These are phyloP conservation scores for Chimonanthus salicifolius DNA, from an alignment of 164 flowering plant species.

Conservation along the genomic window DNA sequence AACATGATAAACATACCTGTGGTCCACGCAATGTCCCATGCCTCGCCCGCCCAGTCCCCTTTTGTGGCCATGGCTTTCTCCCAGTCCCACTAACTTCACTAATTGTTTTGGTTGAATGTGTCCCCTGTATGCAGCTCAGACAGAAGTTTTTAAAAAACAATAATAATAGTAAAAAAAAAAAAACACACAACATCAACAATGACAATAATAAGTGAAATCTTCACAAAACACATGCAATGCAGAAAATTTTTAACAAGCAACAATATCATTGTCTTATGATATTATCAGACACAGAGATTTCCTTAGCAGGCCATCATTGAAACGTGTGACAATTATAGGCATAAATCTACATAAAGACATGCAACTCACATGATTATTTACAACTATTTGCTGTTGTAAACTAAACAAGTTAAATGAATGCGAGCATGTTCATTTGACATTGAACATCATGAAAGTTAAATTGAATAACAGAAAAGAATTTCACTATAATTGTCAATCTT, in stretches of 20 bases:
- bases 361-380: too few relatives aligned
- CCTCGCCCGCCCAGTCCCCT: constrained; percentile 88
- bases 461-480: too few relatives aligned
- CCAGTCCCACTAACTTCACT: constrained; percentile 98
- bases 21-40: constrained; percentile 92
- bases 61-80: constrained; percentile 81
- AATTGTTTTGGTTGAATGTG: constrained; percentile 93
- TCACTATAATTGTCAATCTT: too few relatives aligned
- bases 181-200: background rate
- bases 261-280: background rate
- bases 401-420: too few relatives aligned
- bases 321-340: too few relatives aligned
- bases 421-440: too few relatives aligned
- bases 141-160: background rate
- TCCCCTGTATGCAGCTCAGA: constrained; percentile 45
- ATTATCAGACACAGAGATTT: too few relatives aligned
- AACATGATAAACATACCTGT: constrained; percentile 46
- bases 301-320: too few relatives aligned
- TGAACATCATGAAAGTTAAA: too few relatives aligned
- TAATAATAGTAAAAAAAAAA: too few relatives aligned
- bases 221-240: background rate
- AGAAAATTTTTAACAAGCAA: background rate
- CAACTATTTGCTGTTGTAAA: too few relatives aligned
- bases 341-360: too few relatives aligned
- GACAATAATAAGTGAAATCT: background rate